Conservation (phyloP, 176 grass and related monocot genomes). For the Bolboschoenus planiculmis region DNA sequence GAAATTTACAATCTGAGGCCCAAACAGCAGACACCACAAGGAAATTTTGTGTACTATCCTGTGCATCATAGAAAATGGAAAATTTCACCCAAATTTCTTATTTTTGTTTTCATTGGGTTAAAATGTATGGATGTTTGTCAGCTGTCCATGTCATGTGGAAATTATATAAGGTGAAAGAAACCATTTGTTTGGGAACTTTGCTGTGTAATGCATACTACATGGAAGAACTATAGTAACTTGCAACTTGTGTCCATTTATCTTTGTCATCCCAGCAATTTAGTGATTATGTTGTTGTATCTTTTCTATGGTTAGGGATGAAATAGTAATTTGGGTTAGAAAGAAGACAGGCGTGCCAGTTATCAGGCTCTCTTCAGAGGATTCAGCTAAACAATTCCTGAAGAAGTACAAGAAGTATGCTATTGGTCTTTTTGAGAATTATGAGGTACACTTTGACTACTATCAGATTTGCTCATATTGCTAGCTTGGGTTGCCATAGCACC, state of each 20-base stretch:
- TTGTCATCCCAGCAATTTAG: conserved; percentile 5
- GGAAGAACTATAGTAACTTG: background rate
- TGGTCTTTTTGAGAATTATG: conserved; percentile 65
- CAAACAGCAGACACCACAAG: background rate
- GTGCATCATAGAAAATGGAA: background rate
- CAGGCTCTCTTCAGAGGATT: conserved; percentile 54
- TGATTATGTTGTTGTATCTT: conserved; percentile 57
- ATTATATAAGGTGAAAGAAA: background rate
- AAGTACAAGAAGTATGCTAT: conserved; percentile 50
- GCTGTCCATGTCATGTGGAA: background rate
- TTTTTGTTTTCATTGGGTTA: background rate
- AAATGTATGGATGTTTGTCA: background rate
- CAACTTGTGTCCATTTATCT: background rate
- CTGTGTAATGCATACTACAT: background rate
- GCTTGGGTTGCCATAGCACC: background rate
- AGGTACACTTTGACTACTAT: conserved; percentile 39
- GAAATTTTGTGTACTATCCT: background rate
- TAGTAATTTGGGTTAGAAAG: conserved; percentile 95
- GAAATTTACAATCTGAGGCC: background rate
- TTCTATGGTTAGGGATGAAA: conserved; percentile 62
- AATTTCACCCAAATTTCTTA: background rate
- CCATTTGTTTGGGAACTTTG: background rate
- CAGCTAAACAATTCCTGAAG: conserved; percentile 56
- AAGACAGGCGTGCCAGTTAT: conserved; percentile 66
- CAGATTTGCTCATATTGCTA: background rate